These are phyloP conservation scores for Cladophialophora bantiana DNA, from an alignment of 2,329 filamentous ascomycete genomes.

Conservation along the genomic window DNA sequence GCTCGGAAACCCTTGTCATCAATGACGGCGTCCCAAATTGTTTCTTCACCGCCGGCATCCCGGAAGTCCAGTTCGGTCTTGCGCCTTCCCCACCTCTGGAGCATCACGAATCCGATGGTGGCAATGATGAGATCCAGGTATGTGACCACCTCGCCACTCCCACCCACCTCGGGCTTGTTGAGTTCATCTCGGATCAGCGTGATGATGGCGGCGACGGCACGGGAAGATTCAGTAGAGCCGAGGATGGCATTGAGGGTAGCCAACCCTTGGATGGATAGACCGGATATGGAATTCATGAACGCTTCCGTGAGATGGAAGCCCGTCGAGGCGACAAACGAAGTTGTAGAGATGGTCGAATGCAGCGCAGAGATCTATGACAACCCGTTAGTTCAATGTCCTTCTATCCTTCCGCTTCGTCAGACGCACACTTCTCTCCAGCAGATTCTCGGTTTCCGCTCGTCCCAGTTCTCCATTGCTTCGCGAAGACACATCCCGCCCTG, in stretches of 20 bases:
- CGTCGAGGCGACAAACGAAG: slow-evolving; percentile 56
- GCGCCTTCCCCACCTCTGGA: slow-evolving; percentile 56
- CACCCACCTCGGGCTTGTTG: slow-evolving; percentile 46
- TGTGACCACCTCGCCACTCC: slow-evolving; percentile 48
- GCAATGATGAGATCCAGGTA: slow-evolving; percentile 54
- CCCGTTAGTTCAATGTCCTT: slow-evolving; percentile 16
- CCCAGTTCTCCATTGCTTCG: slow-evolving; percentile 57
- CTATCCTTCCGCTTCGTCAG: not conserved
- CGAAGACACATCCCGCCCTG: slow-evolving; percentile 53
- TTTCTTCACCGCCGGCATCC: slow-evolving; percentile 48
- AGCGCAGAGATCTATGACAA: slow-evolving; percentile 49
- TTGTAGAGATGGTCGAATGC: slow-evolving; percentile 55
- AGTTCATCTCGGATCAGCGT: slow-evolving; percentile 56
- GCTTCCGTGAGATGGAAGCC: slow-evolving; percentile 56
- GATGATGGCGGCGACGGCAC: slow-evolving; percentile 57
- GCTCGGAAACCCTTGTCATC: slow-evolving; percentile 55
- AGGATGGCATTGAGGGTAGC: slow-evolving; percentile 56
- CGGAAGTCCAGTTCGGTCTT: slow-evolving; percentile 52
- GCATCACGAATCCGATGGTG: slow-evolving; percentile 53
- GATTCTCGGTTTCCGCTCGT: slow-evolving; percentile 51
- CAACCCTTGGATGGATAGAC: slow-evolving; percentile 53
- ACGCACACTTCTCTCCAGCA: slow-evolving; percentile 56
- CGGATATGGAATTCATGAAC: slow-evolving; percentile 51
- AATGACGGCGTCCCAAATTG: slow-evolving; percentile 58
- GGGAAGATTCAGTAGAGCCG: slow-evolving; percentile 57